Base-by-base conservation (phyloP, 1,139 yeast species). In the Yamadazyma diospyri region DNA sequence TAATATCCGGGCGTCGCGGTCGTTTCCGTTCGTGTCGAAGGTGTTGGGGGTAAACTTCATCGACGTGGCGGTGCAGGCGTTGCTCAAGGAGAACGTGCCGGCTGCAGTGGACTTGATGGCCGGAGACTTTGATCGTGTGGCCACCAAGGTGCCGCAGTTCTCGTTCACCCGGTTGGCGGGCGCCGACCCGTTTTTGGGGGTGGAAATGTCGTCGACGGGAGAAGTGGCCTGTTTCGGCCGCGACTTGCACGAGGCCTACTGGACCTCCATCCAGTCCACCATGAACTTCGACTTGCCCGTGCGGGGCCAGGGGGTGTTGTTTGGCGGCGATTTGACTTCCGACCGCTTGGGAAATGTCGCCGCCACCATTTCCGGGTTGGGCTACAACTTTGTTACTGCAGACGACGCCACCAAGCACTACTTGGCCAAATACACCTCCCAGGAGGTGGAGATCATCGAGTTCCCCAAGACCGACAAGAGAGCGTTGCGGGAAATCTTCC, bases 161-260 rank as follows among this genome's bases (percentile, higher is more conserved):
- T 89, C 97, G 2, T 92, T 89, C 70, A 88, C 98, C 28, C 83
- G 98, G 68, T 75, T 92, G 52, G 97, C 97, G 10, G 98, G 98
- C 46, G 98, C 98, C 29, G 98, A 92, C 61, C 98, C 98, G 45
- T 88, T 85, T 74, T 74, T 92, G 55, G 98, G 98, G 40, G 98
- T 92, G 46, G 98, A 92, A 69, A 92, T 92, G 98, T 84, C 97
- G 5, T 89, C 97, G 10, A 92, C 98, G 32, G 98, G 98, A 59
- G 98, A 92, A 68, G 83, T 92, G 55, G 98, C 98, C 17, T 85
- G 96, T 59, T 92, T 92, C 57, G 98, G 98, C 51, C 71, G 69
- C 45, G 82, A 87, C 59, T 64, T 82, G 44, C 56, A 76, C 42
- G 98, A 92, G 62, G 96, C 97, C 24, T 92, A 92, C 72, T 92